Conservation (phyloP, 2,329 filamentous ascomycete genomes). For the Fusarium pseudocircinatum region DNA sequence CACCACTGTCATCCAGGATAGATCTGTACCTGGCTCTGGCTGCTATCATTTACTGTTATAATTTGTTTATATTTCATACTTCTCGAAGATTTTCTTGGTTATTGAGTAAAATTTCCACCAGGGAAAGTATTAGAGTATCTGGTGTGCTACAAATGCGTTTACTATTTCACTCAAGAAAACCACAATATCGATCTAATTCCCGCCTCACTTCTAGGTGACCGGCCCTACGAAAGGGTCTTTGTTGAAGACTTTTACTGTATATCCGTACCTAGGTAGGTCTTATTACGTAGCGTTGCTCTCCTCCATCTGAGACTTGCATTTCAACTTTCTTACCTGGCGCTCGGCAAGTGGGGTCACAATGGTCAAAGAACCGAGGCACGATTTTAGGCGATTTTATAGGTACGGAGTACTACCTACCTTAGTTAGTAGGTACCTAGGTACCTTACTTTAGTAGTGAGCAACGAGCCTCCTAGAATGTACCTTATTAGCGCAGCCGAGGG, state of each 20-base stretch:
- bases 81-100: background rate
- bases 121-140: background rate
- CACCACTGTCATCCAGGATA: background rate
- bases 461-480: background rate
- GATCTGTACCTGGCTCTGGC: background rate
- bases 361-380: slow-evolving; percentile 31
- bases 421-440: no score
- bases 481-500: background rate
- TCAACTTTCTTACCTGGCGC: slow-evolving; percentile 14
- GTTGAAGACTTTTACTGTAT: background rate
- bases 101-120: no score
- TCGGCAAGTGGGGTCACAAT: slow-evolving; percentile 22
- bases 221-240: background rate
- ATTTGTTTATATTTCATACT: background rate
- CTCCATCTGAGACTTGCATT: background rate
- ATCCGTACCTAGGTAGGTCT: background rate
- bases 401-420: no score
- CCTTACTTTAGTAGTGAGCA: background rate
- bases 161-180: background rate
- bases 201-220: background rate
- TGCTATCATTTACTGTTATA: background rate
- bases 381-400: background rate
- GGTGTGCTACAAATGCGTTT: background rate
- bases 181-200: background rate
- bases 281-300: background rate